A percentile compares a stretch with the other conserved stretches of the same genome.
Conservation (phyloP, 495 filamentous ascomycete genomes). For the Penicillium diatomitis region DNA sequence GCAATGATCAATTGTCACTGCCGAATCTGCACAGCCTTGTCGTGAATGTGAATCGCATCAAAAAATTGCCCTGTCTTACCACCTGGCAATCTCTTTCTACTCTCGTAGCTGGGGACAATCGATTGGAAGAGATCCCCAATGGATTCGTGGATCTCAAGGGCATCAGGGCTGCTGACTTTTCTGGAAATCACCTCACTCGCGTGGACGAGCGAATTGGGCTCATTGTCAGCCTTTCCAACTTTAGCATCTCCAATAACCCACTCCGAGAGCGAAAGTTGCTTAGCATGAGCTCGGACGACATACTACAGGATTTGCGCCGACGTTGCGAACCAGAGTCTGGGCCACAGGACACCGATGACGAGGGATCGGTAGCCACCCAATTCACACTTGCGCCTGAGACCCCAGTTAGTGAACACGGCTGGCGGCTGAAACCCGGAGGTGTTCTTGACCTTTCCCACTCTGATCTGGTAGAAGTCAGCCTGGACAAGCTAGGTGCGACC, state of each 20-base stretch:
- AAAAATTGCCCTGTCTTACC: conserved; percentile 56
- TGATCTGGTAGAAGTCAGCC: conserved; percentile 41
- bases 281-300: conserved; percentile 65
- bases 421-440: conserved; percentile 61
- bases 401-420: conserved; percentile 29
- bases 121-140: conserved; percentile 59
- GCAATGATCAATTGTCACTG: conserved; percentile 43
- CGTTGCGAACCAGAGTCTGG: conserved; percentile 51
- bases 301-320: conserved; percentile 67
- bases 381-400: conserved; percentile 37
- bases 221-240: conserved; percentile 66
- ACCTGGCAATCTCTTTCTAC: conserved; percentile 64
- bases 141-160: conserved; percentile 59
- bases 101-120: conserved; percentile 73
- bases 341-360: conserved; percentile 30
- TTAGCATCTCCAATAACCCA: conserved; percentile 78
- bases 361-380: conserved; percentile 37
- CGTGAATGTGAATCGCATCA: conserved; percentile 68
- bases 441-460: conserved; percentile 65
- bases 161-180: conserved; percentile 69
- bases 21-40: conserved; percentile 67
- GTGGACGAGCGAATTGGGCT: conserved; percentile 68
- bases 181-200: conserved; percentile 67
- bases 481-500: conserved; percentile 37
- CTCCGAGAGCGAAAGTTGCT: conserved; percentile 78